Conservation (phyloP, 2,329 filamentous ascomycete genomes). For the Arachnopeziza araneosa region DNA sequence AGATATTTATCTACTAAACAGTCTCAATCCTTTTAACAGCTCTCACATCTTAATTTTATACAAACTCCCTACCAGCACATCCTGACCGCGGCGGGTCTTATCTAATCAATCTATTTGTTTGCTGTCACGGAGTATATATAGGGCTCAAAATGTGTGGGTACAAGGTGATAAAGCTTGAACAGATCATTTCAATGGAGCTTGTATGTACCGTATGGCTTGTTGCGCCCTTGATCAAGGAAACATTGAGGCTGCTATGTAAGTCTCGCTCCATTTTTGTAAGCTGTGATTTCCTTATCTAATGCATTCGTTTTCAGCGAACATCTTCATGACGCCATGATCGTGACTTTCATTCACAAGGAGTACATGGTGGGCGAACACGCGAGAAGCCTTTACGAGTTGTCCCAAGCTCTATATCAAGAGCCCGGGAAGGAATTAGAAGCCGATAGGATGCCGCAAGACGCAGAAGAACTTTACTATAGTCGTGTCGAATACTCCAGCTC, state of each 20-base stretch:
- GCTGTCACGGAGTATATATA: too few species aligned
- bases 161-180: not conserved
- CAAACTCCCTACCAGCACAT: too few species aligned
- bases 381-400: not conserved
- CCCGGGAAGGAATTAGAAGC: not conserved
- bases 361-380: not conserved
- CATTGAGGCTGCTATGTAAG: not conserved
- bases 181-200: not conserved
- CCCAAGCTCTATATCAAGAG: not conserved
- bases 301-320: not conserved
- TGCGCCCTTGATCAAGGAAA: not conserved
- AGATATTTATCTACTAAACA: too few species aligned
- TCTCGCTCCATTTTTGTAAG: not conserved
- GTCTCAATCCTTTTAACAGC: too few species aligned
- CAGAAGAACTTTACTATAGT: not conserved
- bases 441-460: not conserved
- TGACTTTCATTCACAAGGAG: not conserved
- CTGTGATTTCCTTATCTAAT: not conserved
- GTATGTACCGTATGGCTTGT: not conserved
- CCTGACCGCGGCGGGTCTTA: too few species aligned
- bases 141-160: slow-evolving; percentile 1
- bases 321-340: not conserved
- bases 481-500: not conserved
- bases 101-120: too few species aligned
- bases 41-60: too few species aligned